Percentiles rank a stretch among this genome's conserved stretches.
Conservation (phyloP, 495 filamentous ascomycete genomes). For the Penicillium arizonense region DNA sequence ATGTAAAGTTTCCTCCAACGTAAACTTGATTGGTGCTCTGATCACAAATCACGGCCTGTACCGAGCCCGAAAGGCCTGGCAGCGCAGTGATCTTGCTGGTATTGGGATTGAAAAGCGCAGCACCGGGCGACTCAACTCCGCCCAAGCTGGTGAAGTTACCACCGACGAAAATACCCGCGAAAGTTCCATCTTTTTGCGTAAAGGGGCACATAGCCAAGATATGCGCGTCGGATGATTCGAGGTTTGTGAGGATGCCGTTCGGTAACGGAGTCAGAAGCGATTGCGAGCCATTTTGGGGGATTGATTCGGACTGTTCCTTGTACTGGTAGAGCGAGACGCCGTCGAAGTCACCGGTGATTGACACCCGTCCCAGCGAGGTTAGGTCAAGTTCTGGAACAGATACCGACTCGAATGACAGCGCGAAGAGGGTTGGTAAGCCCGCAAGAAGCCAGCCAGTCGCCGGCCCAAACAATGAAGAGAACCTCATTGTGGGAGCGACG, state of each 20-base stretch:
- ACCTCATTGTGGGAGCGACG: conserved; percentile 55
- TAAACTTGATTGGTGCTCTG: conserved; percentile 79
- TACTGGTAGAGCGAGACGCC: conserved; percentile 89
- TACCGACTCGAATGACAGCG: conserved; percentile 66
- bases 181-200: conserved; percentile 60
- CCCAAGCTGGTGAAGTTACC: conserved; percentile 97
- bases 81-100: conserved; percentile 66
- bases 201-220: conserved; percentile 89
- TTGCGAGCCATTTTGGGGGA: conserved; percentile 72
- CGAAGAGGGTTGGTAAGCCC: conserved; percentile 40
- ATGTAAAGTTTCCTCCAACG: conserved; percentile 82
- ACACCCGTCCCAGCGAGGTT: conserved; percentile 75
- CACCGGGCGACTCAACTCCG: conserved; percentile 68
- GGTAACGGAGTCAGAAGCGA: conserved; percentile 80
- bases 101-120: conserved; percentile 76
- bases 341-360: conserved; percentile 86
- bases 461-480: conserved; percentile 55
- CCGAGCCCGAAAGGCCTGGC: conserved; percentile 75
- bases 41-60: conserved; percentile 81
- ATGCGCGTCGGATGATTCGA: conserved; percentile 73
- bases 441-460: conserved; percentile 46
- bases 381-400: conserved; percentile 80
- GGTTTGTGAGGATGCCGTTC: conserved; percentile 74
- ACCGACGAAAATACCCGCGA: conserved; percentile 76
- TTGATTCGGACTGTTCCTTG: conserved; percentile 69